These are phyloP conservation scores for Trichocladium uniseriatum DNA, from an alignment of 495 filamentous ascomycete species.

Conservation along the genomic window DNA sequence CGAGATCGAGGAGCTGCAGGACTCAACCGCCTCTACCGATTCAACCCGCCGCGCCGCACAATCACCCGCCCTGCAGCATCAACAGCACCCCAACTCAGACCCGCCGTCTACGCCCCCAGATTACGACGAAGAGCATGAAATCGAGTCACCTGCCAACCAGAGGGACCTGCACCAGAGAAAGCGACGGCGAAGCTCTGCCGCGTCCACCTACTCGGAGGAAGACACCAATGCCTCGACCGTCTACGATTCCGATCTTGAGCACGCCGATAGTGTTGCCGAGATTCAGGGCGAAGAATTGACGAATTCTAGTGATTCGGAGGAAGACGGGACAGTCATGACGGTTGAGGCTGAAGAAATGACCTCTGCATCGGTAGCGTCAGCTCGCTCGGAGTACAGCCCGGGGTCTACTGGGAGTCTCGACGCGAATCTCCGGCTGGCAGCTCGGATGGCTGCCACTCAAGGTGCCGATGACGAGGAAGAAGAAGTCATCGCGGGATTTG, in stretches of 20 bases:
- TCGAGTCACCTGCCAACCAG: conserved; percentile 61
- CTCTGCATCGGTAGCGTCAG: conserved; percentile 50
- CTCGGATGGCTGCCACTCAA: conserved; percentile 60
- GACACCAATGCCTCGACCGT: conserved; percentile 66
- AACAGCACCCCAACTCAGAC: conserved; percentile 32
- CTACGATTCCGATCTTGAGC: conserved; percentile 59
- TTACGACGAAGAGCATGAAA: conserved; percentile 48
- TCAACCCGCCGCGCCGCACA: conserved; percentile 56
- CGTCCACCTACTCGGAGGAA: conserved; percentile 52
- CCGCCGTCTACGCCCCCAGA: conserved; percentile 58
- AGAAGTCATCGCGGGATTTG: conserved; percentile 61
- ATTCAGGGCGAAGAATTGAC: conserved; percentile 45
- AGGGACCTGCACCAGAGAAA: conserved; percentile 58
- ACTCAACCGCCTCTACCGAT: conserved; percentile 76
- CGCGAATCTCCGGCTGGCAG: conserved; percentile 64
- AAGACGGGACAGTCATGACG: conserved; percentile 68
- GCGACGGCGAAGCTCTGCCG: conserved; percentile 54
- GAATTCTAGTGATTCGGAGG: conserved; percentile 47
- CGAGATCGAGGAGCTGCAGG: conserved; percentile 79
- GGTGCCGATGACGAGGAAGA: conserved; percentile 70
- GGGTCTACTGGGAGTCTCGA: conserved; percentile 63
- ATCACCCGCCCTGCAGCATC: conserved; percentile 32
- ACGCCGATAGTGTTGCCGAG: conserved; percentile 50
- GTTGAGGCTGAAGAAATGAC: conserved; percentile 62
- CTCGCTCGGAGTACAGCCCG: conserved; percentile 47